A percentile compares a stretch with the other conserved stretches of the same genome.
phyloP scores from a whole-genome alignment of 768 basidiomycete genomes.

The Tulasnella sp. region DNA sequence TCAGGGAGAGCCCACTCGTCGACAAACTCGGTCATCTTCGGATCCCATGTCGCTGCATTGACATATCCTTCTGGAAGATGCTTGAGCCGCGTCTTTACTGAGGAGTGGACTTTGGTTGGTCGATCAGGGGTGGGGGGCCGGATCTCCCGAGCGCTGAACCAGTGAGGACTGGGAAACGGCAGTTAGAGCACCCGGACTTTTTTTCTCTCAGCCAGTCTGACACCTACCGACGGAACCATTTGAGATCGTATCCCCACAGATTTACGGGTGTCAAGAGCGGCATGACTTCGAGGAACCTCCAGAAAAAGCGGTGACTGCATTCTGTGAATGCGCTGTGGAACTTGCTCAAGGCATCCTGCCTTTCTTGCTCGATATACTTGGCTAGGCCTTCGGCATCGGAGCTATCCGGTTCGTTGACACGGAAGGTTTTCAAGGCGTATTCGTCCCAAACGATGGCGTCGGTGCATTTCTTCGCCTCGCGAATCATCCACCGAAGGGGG shows the following conservation, averaged over 20 bases:
- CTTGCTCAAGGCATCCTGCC: conserved; percentile 20
- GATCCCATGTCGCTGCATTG: conserved; percentile 4
- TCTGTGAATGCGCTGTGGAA: neutral
- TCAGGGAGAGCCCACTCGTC: conserved; percentile 23
- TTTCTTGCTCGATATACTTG: conserved; percentile 19
- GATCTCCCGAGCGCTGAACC: neutral
- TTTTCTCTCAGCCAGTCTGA: neutral
- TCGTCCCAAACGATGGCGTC: conserved; percentile 15
- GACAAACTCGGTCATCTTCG: neutral
- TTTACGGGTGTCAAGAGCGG: neutral
- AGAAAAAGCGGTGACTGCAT: neutral
- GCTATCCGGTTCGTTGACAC: neutral
- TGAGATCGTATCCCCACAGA: neutral
- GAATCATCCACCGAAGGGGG: conserved; percentile 32
- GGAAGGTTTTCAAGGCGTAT: neutral
- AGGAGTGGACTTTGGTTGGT: conserved; percentile 13
- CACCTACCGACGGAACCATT: neutral
- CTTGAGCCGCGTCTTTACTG: conserved; percentile 9
- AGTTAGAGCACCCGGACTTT: neutral
- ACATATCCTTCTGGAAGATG: neutral
- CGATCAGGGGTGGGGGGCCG: neutral
- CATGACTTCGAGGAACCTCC: neutral
- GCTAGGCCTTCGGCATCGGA: neutral
- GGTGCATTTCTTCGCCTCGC: conserved; percentile 27
- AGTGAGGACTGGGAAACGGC: neutral